These are phyloP conservation scores for Jatropha multifida DNA, from an alignment of 441 rosid genomes.

Conservation along the genomic window DNA sequence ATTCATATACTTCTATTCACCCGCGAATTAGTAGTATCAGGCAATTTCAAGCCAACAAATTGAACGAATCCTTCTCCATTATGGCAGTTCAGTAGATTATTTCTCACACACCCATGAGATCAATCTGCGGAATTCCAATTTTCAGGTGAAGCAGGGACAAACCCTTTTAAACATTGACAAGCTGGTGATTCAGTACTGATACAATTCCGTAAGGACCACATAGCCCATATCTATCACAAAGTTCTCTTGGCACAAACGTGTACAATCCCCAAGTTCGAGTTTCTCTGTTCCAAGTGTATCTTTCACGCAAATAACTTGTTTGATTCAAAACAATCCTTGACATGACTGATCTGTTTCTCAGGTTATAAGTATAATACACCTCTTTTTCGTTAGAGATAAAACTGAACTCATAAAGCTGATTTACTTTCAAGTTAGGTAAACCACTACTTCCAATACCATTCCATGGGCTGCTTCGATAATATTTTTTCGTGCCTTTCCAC, in stretches of 20 bases:
- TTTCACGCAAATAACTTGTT: constrained; percentile 28
- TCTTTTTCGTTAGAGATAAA: constrained; percentile 36
- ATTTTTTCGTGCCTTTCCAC: not conserved
- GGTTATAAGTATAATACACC: no score
- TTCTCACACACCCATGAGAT: constrained; percentile 45
- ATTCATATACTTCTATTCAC: no score
- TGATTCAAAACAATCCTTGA: constrained; percentile 44
- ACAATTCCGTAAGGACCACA: constrained; percentile 46
- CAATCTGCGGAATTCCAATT: constrained; percentile 52
- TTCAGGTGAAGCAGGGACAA: constrained; percentile 41
- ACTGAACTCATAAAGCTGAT: not conserved
- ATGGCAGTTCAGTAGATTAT: not conserved
- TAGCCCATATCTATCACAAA: constrained; percentile 13
- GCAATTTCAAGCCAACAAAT: no score
- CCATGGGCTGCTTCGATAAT: not conserved
- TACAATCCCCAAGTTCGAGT: constrained; percentile 39
- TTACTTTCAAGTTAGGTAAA: no score
- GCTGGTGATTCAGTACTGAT: constrained; percentile 44
- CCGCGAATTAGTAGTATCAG: no score
- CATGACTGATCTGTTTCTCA: constrained; percentile 21
- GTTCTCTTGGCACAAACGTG: constrained; percentile 52
- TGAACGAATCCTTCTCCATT: no score
- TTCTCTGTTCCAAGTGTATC: constrained; percentile 47
- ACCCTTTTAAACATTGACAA: constrained; percentile 55
- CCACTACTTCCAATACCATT: no score